A percentile compares a stretch with the other conserved stretches of the same genome.
phyloP scores from a whole-genome alignment of 805 yeast species.

The Pichia nanzhaoensis region DNA sequence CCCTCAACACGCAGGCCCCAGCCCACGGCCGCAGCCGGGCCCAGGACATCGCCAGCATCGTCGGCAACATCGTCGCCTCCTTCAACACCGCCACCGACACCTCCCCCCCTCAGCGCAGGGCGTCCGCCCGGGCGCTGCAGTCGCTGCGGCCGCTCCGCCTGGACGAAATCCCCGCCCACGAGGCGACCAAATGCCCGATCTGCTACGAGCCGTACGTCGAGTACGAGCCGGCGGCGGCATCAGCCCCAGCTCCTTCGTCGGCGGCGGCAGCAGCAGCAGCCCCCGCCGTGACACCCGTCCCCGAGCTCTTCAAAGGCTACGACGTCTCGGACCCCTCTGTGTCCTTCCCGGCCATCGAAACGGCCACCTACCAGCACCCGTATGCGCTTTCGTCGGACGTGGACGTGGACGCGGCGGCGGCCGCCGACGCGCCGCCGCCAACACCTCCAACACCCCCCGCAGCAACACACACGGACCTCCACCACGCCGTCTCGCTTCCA shows the following conservation, averaged over 20 bases:
- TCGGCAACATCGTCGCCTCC: neutral
- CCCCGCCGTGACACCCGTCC: neutral
- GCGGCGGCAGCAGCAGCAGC: neutral
- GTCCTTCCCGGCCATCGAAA: slow-evolving; percentile 23
- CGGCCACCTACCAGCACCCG: slow-evolving; percentile 16
- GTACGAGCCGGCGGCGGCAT: neutral
- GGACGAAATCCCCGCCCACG: slow-evolving; percentile 18
- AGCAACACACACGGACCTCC: slow-evolving; percentile 26
- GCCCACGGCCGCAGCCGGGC: neutral
- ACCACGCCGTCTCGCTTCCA: slow-evolving; percentile 64
- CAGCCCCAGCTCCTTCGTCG: too few species aligned
- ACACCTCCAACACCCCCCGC: neutral
- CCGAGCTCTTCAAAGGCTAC: slow-evolving; percentile 16
- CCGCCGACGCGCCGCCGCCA: neutral
- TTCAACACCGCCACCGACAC: slow-evolving; percentile 1
- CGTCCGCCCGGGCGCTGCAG: slow-evolving; percentile 28
- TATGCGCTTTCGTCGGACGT: neutral
- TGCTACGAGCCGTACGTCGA: slow-evolving; percentile 32
- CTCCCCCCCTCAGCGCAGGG: slow-evolving; percentile 10
- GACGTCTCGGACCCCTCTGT: slow-evolving; percentile 23
- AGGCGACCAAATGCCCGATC: slow-evolving; percentile 32
- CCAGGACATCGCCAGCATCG: neutral
- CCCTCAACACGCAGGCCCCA: neutral
- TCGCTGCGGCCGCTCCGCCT: slow-evolving; percentile 19
- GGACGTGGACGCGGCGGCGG: neutral